Evolutionary conservation across 495 filamentous ascomycete species (phyloP), one percentile per base, ranked within the genome.

Genomic region (Lasiosphaeria ovina): DNA sequence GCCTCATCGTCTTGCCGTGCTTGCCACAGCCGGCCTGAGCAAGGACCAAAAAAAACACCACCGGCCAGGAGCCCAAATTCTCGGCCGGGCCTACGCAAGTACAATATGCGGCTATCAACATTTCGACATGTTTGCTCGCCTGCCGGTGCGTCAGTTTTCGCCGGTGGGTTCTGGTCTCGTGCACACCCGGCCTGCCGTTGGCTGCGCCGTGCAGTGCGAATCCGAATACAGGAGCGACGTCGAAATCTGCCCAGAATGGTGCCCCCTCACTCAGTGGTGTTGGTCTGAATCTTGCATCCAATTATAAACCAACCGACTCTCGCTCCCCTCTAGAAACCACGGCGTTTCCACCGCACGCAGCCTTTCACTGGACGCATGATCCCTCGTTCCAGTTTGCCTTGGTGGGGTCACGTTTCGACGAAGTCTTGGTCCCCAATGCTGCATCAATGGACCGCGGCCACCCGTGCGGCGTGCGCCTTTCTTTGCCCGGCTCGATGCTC

Each of bases 361-460:
- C 62, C 65, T 64, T 44, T 47, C 51, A 45, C 16, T 38, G 53
- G 34, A 51, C 63, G 63, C 66, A 68, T 68, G 66, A 68, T 68
- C 58, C 57, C 59, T 63, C 36, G 57, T 59, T 63, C 59, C 65
- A 65, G 62, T 42, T 61, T 52, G 65, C 59, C 53, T 56, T 40
- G 57, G 62, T 47, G 66, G 63, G 66, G 58, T 59, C 54, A 55
- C 34, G 58, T 57, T 55, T 61, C 49, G 54, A 47, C 44, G 11
- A 14, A 4, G 7, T n/a, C 16, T 24, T 24, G 24, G 24, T 24
- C 24, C 24, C 24, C 24, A 48, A 61, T 55, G 54, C 44, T 45
- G 16, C 57, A 51, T 65, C 58, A 45, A 58, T 61, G 53, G 53
- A 51, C 59, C 35, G 54, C 54, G 31, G 35, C 53, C 54, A 61